Evolutionary conservation across 129 eudicot species (phyloP), one percentile per base, ranked within the genome.

Genomic region (Tagetes patula): DNA sequence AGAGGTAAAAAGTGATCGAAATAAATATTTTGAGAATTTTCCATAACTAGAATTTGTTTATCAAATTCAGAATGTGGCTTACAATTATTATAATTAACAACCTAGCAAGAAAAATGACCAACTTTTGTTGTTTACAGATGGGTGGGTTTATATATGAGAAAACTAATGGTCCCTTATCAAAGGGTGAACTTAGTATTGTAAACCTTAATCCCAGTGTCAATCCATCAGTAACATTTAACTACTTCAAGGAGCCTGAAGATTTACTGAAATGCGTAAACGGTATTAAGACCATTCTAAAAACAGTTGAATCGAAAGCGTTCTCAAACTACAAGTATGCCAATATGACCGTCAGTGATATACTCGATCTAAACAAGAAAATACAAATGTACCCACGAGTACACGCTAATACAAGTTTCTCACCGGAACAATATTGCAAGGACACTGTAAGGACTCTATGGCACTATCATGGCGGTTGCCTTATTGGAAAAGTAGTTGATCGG

Each of bases 381-480:
- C 66, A 41, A 10, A 36, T 60, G 42, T 33, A 60, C 43, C 43
- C 34, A 1, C 66, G 27, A 0, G 41, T 9, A 60, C 66, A 60
- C 34, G 42, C 20, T 60, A 60, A 60, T 34, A 60, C 66, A 20
- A 71, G 88, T 6, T 56, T 42, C 0, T 86, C 92, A 8, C 49
- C 84, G 48, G 92, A 89, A 42, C 92, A 82, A 69, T 90, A 69
- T 31, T 90, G 96, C 48, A 83, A 68, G 73, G 94, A 87, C 46
- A 87, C 88, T 5, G 94, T 90, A 54, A 76, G 73, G 91, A 87
- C 88, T 14, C 81, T 90, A 5, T 90, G 88, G 88, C 96, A 90
- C 54, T 90, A 85, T 62, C 96, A 90, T 54, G 96, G 96, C 9
- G 96, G 96, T 3, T 87, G 94, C 50, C 87, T 74, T 5, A 86